A percentile compares a stretch with the other conserved stretches of the same genome.
Conservation (phyloP, 2,329 filamentous ascomycete genomes). For the Fusarium annulatum region DNA sequence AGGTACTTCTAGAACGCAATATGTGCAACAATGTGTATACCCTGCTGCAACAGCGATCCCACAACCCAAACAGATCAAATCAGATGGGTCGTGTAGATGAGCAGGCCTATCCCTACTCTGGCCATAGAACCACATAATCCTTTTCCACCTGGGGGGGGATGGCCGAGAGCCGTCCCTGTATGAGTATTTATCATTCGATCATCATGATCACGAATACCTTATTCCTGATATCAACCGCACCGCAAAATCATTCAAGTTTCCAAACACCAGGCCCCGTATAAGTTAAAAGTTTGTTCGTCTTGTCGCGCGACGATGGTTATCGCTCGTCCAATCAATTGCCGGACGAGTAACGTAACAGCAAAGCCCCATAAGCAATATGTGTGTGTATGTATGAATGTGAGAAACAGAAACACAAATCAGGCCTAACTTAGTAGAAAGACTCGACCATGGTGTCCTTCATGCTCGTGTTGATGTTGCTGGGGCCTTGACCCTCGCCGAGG, state of each 20-base stretch:
- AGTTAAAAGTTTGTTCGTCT: constrained; percentile 19
- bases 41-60: constrained; percentile 16
- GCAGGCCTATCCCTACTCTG: constrained; percentile 1
- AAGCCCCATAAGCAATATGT: constrained; percentile 19
- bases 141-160: background rate
- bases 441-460: constrained; percentile 99
- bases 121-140: background rate
- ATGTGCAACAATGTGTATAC: background rate
- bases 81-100: constrained; percentile 2
- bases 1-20: background rate
- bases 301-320: constrained; percentile 4
- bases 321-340: constrained; percentile 26
- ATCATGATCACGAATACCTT: constrained; percentile 35
- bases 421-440: constrained; percentile 84
- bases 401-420: constrained; percentile 12
- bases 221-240: constrained; percentile 23
- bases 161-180: constrained; percentile 6
- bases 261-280: constrained; percentile 40
- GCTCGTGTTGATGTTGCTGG: constrained; percentile 80
- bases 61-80: constrained; percentile 8
- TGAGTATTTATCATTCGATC: constrained; percentile 27
- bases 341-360: constrained; percentile 22
- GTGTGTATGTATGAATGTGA: background rate
- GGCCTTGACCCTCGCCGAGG: constrained; percentile 85
- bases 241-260: constrained; percentile 31